Base-by-base conservation (phyloP, 2,329 filamentous ascomycete species). In the Madurella mycetomatis region DNA sequence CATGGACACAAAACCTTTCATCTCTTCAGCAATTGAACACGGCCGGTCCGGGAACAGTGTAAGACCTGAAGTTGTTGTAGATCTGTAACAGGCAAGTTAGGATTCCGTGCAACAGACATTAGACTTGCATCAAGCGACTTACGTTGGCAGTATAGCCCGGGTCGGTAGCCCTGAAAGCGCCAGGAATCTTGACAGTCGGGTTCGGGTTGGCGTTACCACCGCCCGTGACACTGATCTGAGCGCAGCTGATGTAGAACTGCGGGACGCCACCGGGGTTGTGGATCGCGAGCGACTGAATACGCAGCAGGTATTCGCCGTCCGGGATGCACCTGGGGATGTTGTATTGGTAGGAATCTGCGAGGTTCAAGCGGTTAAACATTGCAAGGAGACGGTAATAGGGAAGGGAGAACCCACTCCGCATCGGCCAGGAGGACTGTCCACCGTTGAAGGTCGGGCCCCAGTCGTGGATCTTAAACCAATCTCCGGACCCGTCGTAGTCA, bases 171-270 rank as follows among this genome's bases (percentile, higher is more conserved):
- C 62, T 60, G 61, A 72, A 72, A 0, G 69, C 70, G 18, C 68
- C 65, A 1, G 71, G 70, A 56, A 73, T 70, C 41, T 61, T 62
- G 47, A 67, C 66, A 0, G 64, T 58, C 1, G 70, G 70, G 3
- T 65, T 62, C 1, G 72, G 72, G 7, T 57, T 65, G n/a, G 69
- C 73, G 11, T 67, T 72, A 9, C 79, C 79, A 31, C 69, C 72
- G 17, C 78, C 79, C 2, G 75, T 74, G 12, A 82, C 73, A 16
- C 67, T 71, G 43, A 82, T 64, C 65, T 82, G 79, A 0, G 78
- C 79, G 59, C 80, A 82, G 66, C 82, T 79, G 12, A 78, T 74
- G 62, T 82, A 82, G 66, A 80, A 79, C 64, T 78, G 77, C 8
- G 54, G 54, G 2, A 37, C 34, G 34, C 34, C 34, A 9, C 34